These are phyloP conservation scores for Trametopsis cervina DNA, from an alignment of 768 basidiomycete genomes.

Conservation along the genomic window DNA sequence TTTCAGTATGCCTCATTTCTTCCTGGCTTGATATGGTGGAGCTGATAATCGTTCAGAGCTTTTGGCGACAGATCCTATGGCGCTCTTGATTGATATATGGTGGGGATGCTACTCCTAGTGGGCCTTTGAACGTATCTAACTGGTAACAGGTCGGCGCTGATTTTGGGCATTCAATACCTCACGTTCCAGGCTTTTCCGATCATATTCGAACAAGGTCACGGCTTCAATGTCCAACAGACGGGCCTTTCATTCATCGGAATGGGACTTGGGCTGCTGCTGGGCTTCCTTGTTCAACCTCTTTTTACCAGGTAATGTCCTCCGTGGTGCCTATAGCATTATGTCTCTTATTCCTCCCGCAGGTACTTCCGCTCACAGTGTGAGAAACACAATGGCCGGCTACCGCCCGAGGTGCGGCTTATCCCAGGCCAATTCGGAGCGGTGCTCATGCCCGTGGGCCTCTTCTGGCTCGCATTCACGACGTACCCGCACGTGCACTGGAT, in stretches of 20 bases:
- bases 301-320: constrained; percentile 31
- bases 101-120: constrained; percentile 24
- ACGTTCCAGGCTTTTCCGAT: constrained; percentile 49
- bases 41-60: constrained; percentile 37
- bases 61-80: constrained; percentile 64
- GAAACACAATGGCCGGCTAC: constrained; percentile 40
- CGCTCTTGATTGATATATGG: constrained; percentile 66
- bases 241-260: constrained; percentile 43
- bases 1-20: constrained; percentile 30
- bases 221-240: constrained; percentile 42
- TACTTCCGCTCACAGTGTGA: constrained; percentile 30
- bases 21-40: background rate
- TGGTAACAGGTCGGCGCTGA: constrained; percentile 28
- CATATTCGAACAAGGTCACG: constrained; percentile 37
- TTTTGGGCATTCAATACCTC: constrained; percentile 39
- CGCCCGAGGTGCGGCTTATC: constrained; percentile 60
- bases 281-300: constrained; percentile 33
- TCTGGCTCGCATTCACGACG: constrained; percentile 52
- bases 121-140: background rate
- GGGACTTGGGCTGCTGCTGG: constrained; percentile 41
- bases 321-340: background rate
- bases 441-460: constrained; percentile 37
- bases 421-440: constrained; percentile 65
- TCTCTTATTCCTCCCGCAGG: background rate
- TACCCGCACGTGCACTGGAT: constrained; percentile 41